Evolutionary conservation across 306 rosid species (phyloP).

Genomic region (Vigna unguiculata): DNA sequence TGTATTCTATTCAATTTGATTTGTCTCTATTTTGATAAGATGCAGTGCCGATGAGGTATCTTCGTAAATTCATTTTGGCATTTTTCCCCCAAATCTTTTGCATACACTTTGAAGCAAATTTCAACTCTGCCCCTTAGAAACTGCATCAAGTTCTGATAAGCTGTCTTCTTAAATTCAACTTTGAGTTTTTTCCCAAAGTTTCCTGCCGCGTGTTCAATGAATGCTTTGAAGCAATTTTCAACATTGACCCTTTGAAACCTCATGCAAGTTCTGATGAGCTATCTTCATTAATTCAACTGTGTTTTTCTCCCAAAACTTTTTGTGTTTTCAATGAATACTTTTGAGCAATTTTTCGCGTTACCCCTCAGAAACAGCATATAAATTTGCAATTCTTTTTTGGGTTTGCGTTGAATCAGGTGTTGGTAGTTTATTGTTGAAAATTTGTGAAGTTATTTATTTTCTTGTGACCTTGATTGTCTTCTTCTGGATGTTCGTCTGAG

Average conservation of each 20-base stretch:
- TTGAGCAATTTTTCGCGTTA: not conserved
- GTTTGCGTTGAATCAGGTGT: slow-evolving; percentile 27
- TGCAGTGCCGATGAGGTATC: slow-evolving; percentile 22
- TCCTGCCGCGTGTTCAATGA: not conserved
- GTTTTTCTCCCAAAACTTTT: not conserved
- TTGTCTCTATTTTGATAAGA: slow-evolving; percentile 28
- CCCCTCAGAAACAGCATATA: not conserved
- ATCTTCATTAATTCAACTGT: slow-evolving; percentile 1
- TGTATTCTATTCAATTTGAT: not conserved
- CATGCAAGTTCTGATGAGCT: slow-evolving; percentile 6
- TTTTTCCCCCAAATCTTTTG: not conserved
- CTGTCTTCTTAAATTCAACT: slow-evolving; percentile 12
- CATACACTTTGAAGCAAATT: not conserved
- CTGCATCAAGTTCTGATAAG: not conserved
- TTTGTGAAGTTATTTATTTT: slow-evolving; percentile 22
- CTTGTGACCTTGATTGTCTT: not conserved
- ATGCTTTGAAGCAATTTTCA: not conserved
- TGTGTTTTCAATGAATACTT: not conserved
- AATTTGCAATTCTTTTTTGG: not conserved
- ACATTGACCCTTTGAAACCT: not conserved
- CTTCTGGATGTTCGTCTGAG: not conserved
- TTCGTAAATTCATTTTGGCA: not conserved
- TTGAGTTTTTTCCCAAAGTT: not conserved
- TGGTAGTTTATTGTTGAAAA: slow-evolving; percentile 4
- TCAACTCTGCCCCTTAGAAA: not conserved